Conservation (phyloP, 345 rosid species). For the Rhodomyrtus tomentosa region DNA sequence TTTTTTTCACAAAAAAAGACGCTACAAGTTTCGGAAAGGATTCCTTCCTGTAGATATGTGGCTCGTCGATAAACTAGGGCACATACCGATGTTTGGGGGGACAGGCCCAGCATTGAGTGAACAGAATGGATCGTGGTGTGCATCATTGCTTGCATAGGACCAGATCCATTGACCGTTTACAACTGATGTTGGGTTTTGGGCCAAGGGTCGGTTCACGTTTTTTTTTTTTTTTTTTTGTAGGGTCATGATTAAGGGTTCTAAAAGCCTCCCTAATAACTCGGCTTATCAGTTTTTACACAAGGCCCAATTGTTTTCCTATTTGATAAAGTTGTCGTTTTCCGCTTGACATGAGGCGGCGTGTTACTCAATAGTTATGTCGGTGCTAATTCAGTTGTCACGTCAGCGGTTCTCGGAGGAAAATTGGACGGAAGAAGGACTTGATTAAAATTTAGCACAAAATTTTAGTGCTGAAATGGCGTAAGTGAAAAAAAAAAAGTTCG, state of each 20-base stretch:
- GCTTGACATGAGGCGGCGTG: too few relatives aligned
- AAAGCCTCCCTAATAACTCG: not conserved
- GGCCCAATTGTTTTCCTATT: not conserved
- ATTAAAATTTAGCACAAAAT: fast-evolving
- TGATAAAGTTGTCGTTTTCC: not conserved
- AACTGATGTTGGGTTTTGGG: not conserved
- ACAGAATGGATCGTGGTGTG: not conserved
- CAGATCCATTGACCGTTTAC: not conserved
- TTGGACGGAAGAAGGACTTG: not conserved
- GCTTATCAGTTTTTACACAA: not conserved
- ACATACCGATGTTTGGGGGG: not conserved
- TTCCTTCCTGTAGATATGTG: too few relatives aligned
- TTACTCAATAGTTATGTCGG: not conserved
- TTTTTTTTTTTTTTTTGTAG: too few relatives aligned
- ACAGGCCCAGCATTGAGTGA: not conserved
- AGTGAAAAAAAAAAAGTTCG: fast-evolving
- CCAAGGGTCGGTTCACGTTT: not conserved
- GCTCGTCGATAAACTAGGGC: too few relatives aligned
- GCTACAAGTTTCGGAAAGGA: too few relatives aligned
- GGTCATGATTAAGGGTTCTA: not conserved
- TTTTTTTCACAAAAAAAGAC: too few relatives aligned
- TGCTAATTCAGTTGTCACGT: fast-evolving
- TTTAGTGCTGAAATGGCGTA: not conserved
- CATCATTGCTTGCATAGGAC: not conserved
- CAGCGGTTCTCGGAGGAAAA: fast-evolving